phyloP scores from a whole-genome alignment of 352 stramenopile species.

The Pythium periplocum region DNA sequence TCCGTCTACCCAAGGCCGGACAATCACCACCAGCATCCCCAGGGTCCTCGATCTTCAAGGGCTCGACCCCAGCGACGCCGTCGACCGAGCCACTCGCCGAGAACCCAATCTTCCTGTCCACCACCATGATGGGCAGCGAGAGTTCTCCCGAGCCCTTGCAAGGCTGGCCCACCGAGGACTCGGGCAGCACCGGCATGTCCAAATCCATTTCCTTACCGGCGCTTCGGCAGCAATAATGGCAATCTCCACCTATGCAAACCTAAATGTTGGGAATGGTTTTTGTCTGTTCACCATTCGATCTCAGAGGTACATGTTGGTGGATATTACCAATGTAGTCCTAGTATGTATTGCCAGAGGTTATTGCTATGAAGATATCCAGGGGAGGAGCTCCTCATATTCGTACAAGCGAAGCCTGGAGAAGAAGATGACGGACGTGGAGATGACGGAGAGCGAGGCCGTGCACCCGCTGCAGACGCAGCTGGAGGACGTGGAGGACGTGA shows the following conservation, averaged over 20 bases:
- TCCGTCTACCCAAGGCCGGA: constrained; percentile 21
- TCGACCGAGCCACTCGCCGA: constrained; percentile 7
- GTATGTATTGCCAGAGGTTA: constrained; percentile 3
- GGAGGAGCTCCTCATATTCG: constrained; percentile 4
- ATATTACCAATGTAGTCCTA: constrained; percentile 8
- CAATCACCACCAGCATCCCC: constrained; percentile 19
- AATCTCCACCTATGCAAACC: background rate
- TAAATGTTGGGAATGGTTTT: background rate
- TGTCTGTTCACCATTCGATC: constrained; percentile 9
- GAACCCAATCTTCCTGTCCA: constrained; percentile 12
- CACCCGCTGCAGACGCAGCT: constrained; percentile 75
- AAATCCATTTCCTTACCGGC: constrained; percentile 25
- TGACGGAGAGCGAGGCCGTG: constrained; percentile 54
- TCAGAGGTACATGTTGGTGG: background rate
- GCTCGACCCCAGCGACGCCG: constrained; percentile 1
- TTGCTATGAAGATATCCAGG: constrained; percentile 12
- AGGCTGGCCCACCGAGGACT: constrained; percentile 13
- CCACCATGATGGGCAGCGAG: constrained; percentile 6
- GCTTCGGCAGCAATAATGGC: constrained; percentile 8
- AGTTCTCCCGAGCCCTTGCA: constrained; percentile 4
- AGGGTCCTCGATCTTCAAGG: constrained; percentile 2
- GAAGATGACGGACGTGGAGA: constrained; percentile 56
- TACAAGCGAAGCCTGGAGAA: constrained; percentile 9
- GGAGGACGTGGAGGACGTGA: constrained; percentile 63
- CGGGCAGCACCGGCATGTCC: constrained; percentile 2